Conservation (phyloP, 306 rosid genomes). For the Pterocarpus macrocarpus region DNA sequence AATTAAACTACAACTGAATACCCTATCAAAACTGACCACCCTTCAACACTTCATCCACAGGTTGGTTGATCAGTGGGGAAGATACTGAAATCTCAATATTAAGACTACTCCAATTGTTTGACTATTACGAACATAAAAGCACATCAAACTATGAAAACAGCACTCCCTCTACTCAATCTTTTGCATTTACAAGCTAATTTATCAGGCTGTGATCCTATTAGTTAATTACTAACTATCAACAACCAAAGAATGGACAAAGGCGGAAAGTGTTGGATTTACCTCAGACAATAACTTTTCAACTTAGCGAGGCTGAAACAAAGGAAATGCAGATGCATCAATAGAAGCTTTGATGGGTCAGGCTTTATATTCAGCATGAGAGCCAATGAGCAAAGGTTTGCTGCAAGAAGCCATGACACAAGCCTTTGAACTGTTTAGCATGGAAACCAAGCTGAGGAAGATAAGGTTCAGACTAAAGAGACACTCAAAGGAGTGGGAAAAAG, state of each 20-base stretch:
- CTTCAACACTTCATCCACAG: conserved; percentile 22
- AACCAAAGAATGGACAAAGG: not conserved
- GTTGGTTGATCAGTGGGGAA: not conserved
- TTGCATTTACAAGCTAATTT: conserved; percentile 20
- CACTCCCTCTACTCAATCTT: not conserved
- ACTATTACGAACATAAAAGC: not conserved
- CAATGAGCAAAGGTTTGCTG: conserved; percentile 53
- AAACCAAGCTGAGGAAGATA: not conserved
- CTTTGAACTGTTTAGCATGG: conserved; percentile 58
- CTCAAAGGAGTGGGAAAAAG: not conserved
- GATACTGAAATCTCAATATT: conserved; percentile 27
- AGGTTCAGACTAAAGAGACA: not conserved
- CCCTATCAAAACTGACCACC: conserved; percentile 29
- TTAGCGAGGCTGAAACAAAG: conserved; percentile 66
- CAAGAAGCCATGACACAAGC: conserved; percentile 55
- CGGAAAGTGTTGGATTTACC: conserved; percentile 47
- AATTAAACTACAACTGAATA: not conserved
- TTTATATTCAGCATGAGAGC: conserved; percentile 46
- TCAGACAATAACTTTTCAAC: conserved; percentile 67
- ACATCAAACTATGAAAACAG: not conserved
- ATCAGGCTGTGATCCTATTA: conserved; percentile 4
- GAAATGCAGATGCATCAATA: conserved; percentile 62
- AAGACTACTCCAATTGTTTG: not conserved
- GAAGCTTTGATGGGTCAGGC: conserved; percentile 65
- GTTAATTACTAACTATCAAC: not conserved